phyloP scores from a whole-genome alignment of 306 rosid genomes.

The Quercus wislizeni region DNA sequence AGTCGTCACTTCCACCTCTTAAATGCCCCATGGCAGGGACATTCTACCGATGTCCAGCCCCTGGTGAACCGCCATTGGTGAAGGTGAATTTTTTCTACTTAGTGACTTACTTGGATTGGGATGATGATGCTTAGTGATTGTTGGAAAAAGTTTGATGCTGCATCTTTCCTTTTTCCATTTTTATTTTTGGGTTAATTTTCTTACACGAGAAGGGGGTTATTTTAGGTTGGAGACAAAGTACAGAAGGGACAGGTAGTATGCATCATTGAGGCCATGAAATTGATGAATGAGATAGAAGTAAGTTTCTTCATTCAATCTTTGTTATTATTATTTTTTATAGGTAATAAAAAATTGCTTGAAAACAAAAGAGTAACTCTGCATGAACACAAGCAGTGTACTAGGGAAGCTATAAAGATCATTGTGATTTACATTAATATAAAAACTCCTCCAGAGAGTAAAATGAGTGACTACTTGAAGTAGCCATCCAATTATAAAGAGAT shows the following conservation, averaged over 20 bases:
- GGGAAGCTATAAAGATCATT: too few relatives aligned
- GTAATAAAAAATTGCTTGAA: too few relatives aligned
- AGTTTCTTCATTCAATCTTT: constrained; percentile 24
- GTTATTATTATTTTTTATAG: too few relatives aligned
- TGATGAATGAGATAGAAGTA: constrained; percentile 89
- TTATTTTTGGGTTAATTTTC: neutral
- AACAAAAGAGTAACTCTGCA: too few relatives aligned
- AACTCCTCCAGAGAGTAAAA: too few relatives aligned
- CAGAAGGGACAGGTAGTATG: constrained; percentile 73
- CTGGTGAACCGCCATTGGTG: constrained; percentile 71
- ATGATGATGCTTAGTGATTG: neutral
- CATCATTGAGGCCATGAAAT: constrained; percentile 85
- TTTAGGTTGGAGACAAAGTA: constrained; percentile 75
- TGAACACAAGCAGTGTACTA: too few relatives aligned
- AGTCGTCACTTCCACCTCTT: constrained; percentile 54
- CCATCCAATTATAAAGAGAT: too few relatives aligned
- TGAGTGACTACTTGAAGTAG: too few relatives aligned
- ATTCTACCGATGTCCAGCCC: constrained; percentile 68
- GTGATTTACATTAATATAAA: too few relatives aligned
- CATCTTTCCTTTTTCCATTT: neutral
- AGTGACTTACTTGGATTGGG: constrained; percentile 1
- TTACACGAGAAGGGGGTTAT: constrained; percentile 22
- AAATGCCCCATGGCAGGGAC: constrained; percentile 85
- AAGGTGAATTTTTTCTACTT: constrained; percentile 46
- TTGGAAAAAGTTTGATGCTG: constrained; percentile 2